Base-by-base conservation (phyloP, 306 rosid genomes). In the Cicer arietinum region DNA sequence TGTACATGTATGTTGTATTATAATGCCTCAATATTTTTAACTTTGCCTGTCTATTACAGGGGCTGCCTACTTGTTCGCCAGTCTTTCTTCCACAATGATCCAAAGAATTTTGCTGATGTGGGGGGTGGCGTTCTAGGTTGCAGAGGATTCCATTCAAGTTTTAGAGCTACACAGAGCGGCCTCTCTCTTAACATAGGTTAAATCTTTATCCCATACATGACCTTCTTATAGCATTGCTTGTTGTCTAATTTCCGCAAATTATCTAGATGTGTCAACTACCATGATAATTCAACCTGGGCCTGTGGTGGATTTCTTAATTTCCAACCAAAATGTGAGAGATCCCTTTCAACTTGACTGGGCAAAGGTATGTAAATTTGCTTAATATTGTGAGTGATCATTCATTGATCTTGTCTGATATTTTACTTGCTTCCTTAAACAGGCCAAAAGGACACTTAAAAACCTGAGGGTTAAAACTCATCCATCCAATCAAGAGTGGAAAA, bases 51-150 rank as follows among this genome's bases (percentile, higher is more conserved):
- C 73, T 75, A 20, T 79, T 84, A 74, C 90, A 94, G 98, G 84
- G 98, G 98, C 35, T 94, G 97, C 79, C 85, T 94, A 0, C 96
- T 94, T 67, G 97, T 94, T 7, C 89, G 97, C 7, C 98, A 94
- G 10, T 85, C 89, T 3, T 94, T 91, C 65, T 94, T 94, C 72
- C 98, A 94, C 57, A 89, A 94, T 56, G 88, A 94, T 73, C 89
- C 95, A 0, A 84, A n/a, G 20, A 86, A 79, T 83, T 94, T 86
- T 63, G 86, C 91, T 11, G 97, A 92, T 57, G 97, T 94, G 0
- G 98, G 97, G 9, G 97, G 97, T 18, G 98, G 98, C 2, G 97
- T 94, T 48, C 93, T 91, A 5, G 98, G 98, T 17, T 91, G 98
- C 42, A 79, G 96, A 72, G 98, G 98, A 53, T 92, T 94, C 77